A percentile compares a stretch with the other conserved stretches of the same genome.
These are phyloP conservation scores for Bryoerythrophyllum caledonicum DNA, from an alignment of 225 moss, liverwort and hornwort species.

Conservation along the genomic window DNA sequence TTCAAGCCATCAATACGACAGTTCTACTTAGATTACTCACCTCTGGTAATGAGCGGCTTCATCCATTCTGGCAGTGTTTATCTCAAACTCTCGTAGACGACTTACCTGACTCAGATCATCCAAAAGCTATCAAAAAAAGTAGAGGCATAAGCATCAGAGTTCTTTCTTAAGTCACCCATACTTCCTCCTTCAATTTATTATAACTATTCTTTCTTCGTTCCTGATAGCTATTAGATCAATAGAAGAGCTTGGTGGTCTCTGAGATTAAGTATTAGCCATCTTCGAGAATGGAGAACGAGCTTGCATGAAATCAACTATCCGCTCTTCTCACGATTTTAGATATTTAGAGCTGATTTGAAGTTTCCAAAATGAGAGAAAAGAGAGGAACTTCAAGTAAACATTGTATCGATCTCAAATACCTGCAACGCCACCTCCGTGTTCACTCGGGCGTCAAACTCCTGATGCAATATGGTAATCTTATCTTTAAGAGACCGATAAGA, in stretches of 20 bases:
- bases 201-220: too few relatives aligned
- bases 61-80: conserved; percentile 64
- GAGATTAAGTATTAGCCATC: too few relatives aligned
- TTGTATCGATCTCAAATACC: conserved; percentile 33
- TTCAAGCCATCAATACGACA: background rate
- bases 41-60: conserved; percentile 72
- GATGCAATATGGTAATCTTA: conserved; percentile 56
- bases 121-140: background rate
- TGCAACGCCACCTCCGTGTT: conserved; percentile 78
- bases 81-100: conserved; percentile 65
- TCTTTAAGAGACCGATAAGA: conserved; percentile 65
- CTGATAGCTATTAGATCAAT: too few relatives aligned
- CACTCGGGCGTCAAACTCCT: conserved; percentile 79
- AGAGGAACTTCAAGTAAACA: background rate
- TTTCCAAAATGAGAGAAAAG: background rate
- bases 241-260: too few relatives aligned
- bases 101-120: conserved; percentile 44
- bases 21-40: conserved; percentile 29
- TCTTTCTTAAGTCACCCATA: too few relatives aligned
- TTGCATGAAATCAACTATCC: too few relatives aligned
- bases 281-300: too few relatives aligned
- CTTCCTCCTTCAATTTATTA: too few relatives aligned
- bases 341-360: too few relatives aligned
- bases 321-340: too few relatives aligned
- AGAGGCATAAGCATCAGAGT: background rate